Base-by-base conservation (phyloP, 192 early-diverging fungal genomes). In the Umbelopsis ramanniana region DNA sequence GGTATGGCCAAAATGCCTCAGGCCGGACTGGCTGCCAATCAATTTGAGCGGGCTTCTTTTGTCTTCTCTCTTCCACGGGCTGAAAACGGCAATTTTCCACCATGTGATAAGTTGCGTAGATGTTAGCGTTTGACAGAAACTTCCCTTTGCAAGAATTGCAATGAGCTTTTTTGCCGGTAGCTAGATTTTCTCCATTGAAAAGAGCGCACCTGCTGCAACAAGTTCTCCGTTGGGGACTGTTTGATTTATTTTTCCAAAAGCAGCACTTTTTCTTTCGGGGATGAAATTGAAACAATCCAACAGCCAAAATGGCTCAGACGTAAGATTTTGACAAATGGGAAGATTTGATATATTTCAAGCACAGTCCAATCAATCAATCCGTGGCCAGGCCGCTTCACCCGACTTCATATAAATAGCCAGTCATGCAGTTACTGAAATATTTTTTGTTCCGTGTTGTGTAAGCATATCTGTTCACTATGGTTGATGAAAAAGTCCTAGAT, bases 221-320 rank as follows among this genome's bases (percentile, higher is more conserved):
- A 29, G 29, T 29, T 29, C n/a, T n/a, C n/a, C n/a, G n/a, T n/a
- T n/a, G n/a, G 29, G 29, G 29, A 29, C 29, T 29, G 29, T 29
- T 29, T n/a, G n/a, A n/a, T 29, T 29, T 29, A 12, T n/a, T 50
- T 38, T 63, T 63, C 35, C 57, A 4, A 63, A 26, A n/a, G 1
- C 17, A 17, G 48, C 11, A 1, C 11, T 43, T n/a, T 43, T 50
- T 17, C 5, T 5, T 50, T 50, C 48, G 48, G 48, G 48, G 48
- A 50, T 50, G n/a, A 17, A 50, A 50, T 17, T 50, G 57, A 8
- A 4, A 19, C 10, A 63, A 14, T 8, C 57, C 57, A 63, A 63
- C 57, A 63, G 57, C 57, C 57, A 63, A 63, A 63, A 37, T 63
- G 15, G 57, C 57, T 63, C 57, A 63, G 14, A 12, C 33, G 7